phyloP scores from a whole-genome alignment of 2,329 filamentous ascomycete species.

The Monosporascus sp. region DNA sequence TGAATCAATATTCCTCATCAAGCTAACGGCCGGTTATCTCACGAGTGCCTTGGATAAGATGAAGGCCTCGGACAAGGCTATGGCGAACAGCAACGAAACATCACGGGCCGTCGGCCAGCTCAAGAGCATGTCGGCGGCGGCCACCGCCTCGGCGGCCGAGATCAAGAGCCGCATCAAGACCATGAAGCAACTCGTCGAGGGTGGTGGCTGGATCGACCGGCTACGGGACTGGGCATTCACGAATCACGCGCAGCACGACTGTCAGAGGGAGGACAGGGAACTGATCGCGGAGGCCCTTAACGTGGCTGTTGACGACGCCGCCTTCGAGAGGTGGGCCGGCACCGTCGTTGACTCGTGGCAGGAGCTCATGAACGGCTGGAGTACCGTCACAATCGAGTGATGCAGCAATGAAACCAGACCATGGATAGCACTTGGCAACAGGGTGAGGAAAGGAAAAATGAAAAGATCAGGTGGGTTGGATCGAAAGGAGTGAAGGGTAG shows the following conservation, averaged over 20 bases:
- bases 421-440: neutral
- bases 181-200: conserved; percentile 24
- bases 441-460: no score
- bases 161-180: conserved; percentile 28
- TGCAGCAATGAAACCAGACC: neutral
- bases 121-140: conserved; percentile 23
- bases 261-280: conserved; percentile 7
- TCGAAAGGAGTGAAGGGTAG: no score
- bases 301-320: conserved; percentile 20
- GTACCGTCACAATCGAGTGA: conserved; percentile 30
- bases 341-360: conserved; percentile 33
- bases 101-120: conserved; percentile 29
- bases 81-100: conserved; percentile 25
- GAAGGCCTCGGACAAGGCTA: conserved; percentile 27
- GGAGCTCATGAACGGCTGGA: conserved; percentile 33
- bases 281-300: conserved; percentile 12
- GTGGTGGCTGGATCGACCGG: conserved; percentile 33
- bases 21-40: conserved; percentile 27
- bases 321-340: conserved; percentile 31
- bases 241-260: conserved; percentile 1
- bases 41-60: conserved; percentile 25
- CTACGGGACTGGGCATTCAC: conserved; percentile 29
- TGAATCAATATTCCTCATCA: conserved; percentile 29
- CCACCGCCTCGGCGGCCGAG: conserved; percentile 17
- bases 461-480: no score